Evolutionary conservation across 805 yeast genomes (phyloP), one percentile per base, ranked within the genome.

Genomic region (Pichia cephalocereana): DNA sequence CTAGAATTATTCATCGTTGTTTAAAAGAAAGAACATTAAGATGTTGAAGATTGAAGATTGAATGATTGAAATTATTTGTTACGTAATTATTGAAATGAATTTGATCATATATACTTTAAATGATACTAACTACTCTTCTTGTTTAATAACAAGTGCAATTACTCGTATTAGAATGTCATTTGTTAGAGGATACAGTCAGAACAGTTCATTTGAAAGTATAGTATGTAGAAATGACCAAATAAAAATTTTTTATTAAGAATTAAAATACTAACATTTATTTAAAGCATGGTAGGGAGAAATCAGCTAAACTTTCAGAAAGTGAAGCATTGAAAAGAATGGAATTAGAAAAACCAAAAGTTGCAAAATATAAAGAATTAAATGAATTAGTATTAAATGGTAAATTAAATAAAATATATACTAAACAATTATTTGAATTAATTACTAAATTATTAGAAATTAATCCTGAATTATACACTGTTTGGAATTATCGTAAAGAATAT

Each of bases 401-500:
- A 57, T 55, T 19, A 37, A 50, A 2, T 0, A 54, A 61, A 3
- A 49, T 59, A 1, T 72, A 68, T 47, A 63, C 61, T 19, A 56
- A 58, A 1, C 70, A 67, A 2, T 61, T 77, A 0, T 70, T 88
- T 27, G 68, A 71, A 1, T 60, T 70, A 23, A 83, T 95, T 0
- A 73, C 84, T 0, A 66, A 68, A 18, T 55, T 90, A 14, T 69
- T 93, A 19, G 65, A 70, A 9, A 58, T 76, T 45, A 89, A 90
- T 57, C 96, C 97, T 0, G 98, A 93, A 60, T 76, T 83, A 53
- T 90, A 90, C 63, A 81, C 96, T 0, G 71, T 79, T 0, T 93
- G 98, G 98, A 93, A 93, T 61, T 85, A 74, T 60, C 75, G 98
- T 48, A 74, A 96, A 47, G 93, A 86, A 54, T 79, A 84, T 3